Conservation (phyloP, 2,329 filamentous ascomycete species). For the Fusarium verticillioides region DNA sequence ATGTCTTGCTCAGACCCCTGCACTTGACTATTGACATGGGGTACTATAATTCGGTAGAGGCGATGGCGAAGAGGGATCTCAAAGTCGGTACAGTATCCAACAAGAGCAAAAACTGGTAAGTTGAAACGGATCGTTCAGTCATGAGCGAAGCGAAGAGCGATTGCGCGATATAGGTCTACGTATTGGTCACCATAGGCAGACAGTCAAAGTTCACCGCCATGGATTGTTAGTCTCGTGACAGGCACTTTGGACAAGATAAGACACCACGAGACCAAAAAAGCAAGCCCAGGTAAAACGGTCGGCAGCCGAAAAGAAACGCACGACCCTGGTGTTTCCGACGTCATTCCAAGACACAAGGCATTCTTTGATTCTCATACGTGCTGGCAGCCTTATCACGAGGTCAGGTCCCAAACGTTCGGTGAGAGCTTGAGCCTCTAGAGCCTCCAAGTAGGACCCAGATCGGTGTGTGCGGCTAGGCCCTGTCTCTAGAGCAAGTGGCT, state of each 20-base stretch:
- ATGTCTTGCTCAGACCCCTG: slow-evolving; percentile 23
- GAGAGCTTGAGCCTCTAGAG: slow-evolving; percentile 18
- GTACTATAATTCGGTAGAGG: slow-evolving; percentile 34
- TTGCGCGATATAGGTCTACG: slow-evolving; percentile 24
- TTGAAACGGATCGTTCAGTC: neutral
- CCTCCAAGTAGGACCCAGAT: slow-evolving; percentile 23
- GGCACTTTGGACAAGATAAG: slow-evolving; percentile 12
- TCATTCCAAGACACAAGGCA: slow-evolving; percentile 33
- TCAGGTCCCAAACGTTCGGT: slow-evolving; percentile 34
- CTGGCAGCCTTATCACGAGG: slow-evolving; percentile 27
- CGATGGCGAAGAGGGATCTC: slow-evolving; percentile 5
- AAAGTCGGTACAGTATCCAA: neutral
- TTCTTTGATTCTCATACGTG: slow-evolving; percentile 17
- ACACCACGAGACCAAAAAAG: slow-evolving; percentile 34
- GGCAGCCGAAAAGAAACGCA: slow-evolving; percentile 16
- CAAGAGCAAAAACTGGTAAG: slow-evolving; percentile 25
- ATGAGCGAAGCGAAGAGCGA: slow-evolving; percentile 3
- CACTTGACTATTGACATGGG: slow-evolving; percentile 36
- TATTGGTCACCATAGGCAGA: slow-evolving; percentile 1
- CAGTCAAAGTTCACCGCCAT: slow-evolving; percentile 33
- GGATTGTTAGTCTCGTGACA: slow-evolving; percentile 26
- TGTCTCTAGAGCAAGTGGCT: slow-evolving; percentile 14
- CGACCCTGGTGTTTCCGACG: slow-evolving; percentile 26
- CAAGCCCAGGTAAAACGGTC: slow-evolving; percentile 27
- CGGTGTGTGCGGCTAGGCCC: slow-evolving; percentile 30